Evolutionary conservation across 352 stramenopile species (phyloP).

Genomic region (Pythium sp.): DNA sequence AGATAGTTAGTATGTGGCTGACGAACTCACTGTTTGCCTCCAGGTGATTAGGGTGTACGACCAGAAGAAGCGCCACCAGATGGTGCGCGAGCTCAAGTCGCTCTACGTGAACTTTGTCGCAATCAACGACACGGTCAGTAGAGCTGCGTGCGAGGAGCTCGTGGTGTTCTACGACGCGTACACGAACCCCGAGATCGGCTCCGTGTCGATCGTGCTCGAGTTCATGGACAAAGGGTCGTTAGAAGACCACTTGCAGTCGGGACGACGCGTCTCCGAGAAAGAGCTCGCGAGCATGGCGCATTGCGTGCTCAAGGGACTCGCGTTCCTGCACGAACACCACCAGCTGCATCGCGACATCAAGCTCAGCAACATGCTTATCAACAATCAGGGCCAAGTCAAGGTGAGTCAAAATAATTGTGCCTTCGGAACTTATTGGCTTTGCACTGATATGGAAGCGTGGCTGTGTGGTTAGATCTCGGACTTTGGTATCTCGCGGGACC

Average conservation of each 20-base stretch:
- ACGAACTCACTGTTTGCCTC: not conserved
- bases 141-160: conserved; percentile 73
- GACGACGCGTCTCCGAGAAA: conserved; percentile 48
- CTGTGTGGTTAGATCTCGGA: conserved; percentile 59
- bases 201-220: conserved; percentile 92
- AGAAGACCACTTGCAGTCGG: conserved; percentile 65
- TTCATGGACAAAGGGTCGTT: conserved; percentile 93
- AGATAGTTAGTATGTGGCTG: not conserved
- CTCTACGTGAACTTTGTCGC: conserved; percentile 80
- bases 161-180: conserved; percentile 93
- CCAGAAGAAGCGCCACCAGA: conserved; percentile 86
- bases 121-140: conserved; percentile 38
- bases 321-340: conserved; percentile 87
- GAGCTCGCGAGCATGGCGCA: conserved; percentile 80
- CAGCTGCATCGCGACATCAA: conserved; percentile 95
- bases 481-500: conserved; percentile 79
- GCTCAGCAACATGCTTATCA: conserved; percentile 94
- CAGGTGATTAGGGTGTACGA: conserved; percentile 85
- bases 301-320: conserved; percentile 78
- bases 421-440: not conserved
- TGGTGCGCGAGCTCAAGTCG: conserved; percentile 85
- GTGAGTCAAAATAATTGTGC: conserved; percentile 16
- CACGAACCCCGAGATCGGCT: conserved; percentile 81
- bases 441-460: not conserved
- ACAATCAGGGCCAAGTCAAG: conserved; percentile 75